A percentile compares a stretch with the other conserved stretches of the same genome.
Conservation (phyloP, 352 stramenopile species). For the Phytopythium delawarense region DNA sequence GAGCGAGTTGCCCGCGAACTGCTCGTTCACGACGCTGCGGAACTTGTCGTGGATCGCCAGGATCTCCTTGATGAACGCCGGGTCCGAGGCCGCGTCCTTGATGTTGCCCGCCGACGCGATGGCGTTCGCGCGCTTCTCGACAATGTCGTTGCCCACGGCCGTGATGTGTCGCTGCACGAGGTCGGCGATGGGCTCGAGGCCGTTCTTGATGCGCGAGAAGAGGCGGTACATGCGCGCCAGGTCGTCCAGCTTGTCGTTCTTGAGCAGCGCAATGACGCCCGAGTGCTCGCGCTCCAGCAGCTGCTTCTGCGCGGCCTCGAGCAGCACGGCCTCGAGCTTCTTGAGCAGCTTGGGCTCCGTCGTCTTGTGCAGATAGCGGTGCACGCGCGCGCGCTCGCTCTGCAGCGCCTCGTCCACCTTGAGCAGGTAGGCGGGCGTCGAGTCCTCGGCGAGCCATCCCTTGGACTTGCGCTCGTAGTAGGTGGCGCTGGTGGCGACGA, state of each 20-base stretch:
- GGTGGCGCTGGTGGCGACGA: conserved; percentile 89
- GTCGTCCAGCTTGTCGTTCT: conserved; percentile 97
- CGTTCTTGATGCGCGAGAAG: conserved; percentile 95
- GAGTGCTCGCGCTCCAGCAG: conserved; percentile 98
- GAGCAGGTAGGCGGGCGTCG: conserved; percentile 97
- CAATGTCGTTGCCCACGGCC: conserved; percentile 82
- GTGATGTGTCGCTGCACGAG: conserved; percentile 97
- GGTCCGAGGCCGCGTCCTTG: conserved; percentile 90
- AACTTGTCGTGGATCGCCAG: conserved; percentile 98
- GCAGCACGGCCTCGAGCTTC: conserved; percentile 91
- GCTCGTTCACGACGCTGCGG: conserved; percentile 94
- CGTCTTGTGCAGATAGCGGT: conserved; percentile 95
- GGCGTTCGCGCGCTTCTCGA: conserved; percentile 77
- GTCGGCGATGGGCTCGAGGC: conserved; percentile 95
- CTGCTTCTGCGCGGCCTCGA: conserved; percentile 93
- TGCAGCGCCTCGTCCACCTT: conserved; percentile 89
- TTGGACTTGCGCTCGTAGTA: conserved; percentile 98
- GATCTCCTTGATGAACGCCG: conserved; percentile 98
- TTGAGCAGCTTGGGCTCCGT: conserved; percentile 96
- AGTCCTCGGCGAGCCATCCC: conserved; percentile 97
- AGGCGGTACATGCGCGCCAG: conserved; percentile 98
- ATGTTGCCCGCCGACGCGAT: conserved; percentile 89
- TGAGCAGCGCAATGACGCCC: conserved; percentile 93
- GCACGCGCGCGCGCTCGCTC: conserved; percentile 84
- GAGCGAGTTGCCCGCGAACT: conserved; percentile 96